These are phyloP conservation scores for Aspergillus egyptiacus DNA, from an alignment of 495 filamentous ascomycete genomes.

Conservation along the genomic window DNA sequence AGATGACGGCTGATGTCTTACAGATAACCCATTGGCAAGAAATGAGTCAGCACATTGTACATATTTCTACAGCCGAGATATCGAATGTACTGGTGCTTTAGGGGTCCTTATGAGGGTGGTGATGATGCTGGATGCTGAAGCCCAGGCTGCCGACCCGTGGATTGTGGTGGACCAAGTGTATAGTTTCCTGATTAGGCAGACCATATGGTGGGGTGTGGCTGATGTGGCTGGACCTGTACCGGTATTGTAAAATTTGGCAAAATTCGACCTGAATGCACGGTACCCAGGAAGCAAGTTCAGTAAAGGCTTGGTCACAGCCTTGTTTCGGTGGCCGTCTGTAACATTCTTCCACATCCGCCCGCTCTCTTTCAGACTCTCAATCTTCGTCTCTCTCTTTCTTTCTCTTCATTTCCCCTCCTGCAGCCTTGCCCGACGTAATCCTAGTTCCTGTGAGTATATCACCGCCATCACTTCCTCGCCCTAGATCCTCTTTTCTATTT, in stretches of 20 bases:
- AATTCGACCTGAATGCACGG: no score
- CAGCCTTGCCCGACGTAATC: slow-evolving; percentile 20
- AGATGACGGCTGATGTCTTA: background rate
- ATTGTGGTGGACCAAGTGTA: no score
- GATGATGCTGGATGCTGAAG: no score
- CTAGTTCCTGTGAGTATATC: slow-evolving; percentile 20
- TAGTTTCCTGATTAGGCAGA: background rate
- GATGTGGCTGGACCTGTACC: background rate
- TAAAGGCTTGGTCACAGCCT: background rate
- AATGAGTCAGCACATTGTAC: background rate
- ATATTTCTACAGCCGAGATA: no score
- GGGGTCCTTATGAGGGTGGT: no score
- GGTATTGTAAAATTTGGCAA: background rate
- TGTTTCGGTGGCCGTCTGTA: background rate
- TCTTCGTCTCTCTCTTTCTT: slow-evolving; percentile 10
- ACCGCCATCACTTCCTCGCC: slow-evolving; percentile 10
- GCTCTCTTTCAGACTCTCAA: background rate
- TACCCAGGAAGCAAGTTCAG: no score
- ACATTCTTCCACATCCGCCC: background rate
- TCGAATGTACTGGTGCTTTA: no score
- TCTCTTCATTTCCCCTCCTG: slow-evolving; percentile 14
- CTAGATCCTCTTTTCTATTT: background rate
- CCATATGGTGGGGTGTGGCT: background rate
- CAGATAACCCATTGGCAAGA: background rate
- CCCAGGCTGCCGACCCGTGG: no score